Base-by-base conservation (phyloP, 208 protist genomes). In the Acanthamoeba sp. region DNA sequence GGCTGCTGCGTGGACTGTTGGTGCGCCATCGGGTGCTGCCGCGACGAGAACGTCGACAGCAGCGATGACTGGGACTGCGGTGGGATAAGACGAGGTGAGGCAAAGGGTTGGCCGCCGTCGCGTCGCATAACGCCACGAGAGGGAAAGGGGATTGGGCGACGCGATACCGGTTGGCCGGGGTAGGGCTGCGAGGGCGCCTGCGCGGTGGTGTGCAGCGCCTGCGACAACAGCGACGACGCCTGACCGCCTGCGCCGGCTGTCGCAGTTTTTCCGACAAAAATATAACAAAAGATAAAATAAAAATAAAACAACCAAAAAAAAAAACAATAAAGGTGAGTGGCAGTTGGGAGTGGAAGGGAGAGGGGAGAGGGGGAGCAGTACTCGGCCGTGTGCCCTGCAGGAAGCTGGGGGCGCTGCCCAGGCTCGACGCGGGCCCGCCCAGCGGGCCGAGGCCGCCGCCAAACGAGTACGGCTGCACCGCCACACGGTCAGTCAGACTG, bases 211-310 rank as follows among this genome's bases (percentile, higher is more conserved):
- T 69, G 59, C 0, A 69, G 59, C 0, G 59, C 59, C 59, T 69
- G 59, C 27, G 59, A 69, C n/a, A 69, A n/a, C 59, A 69, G 59
- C 59, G 59, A 69, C 27, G 59, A 69, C 9, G 59, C 59, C 59
- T n/a, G 59, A 0, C 59, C 59, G 29, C 59, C 59, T 7, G 59
- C 7, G n/a, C n/a, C n/a, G n/a, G n/a, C n/a, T n/a, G n/a, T n/a
- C n/a, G n/a, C n/a, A n/a, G n/a, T n/a, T n/a, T n/a, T n/a, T n/a
- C n/a, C n/a, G n/a, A n/a, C n/a, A n/a, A n/a, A n/a, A n/a, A n/a
- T n/a, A n/a, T n/a, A n/a, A n/a, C n/a, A n/a, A n/a, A n/a, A n/a
- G n/a, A n/a, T n/a, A n/a, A n/a, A n/a, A n/a, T n/a, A n/a, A n/a
- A n/a, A 50, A 12, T 12, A 12, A 50, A 50, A 50, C 45, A n/a